These are phyloP conservation scores for Dactylonectria estremocensis DNA, from an alignment of 2,329 filamentous ascomycete species.

Conservation along the genomic window DNA sequence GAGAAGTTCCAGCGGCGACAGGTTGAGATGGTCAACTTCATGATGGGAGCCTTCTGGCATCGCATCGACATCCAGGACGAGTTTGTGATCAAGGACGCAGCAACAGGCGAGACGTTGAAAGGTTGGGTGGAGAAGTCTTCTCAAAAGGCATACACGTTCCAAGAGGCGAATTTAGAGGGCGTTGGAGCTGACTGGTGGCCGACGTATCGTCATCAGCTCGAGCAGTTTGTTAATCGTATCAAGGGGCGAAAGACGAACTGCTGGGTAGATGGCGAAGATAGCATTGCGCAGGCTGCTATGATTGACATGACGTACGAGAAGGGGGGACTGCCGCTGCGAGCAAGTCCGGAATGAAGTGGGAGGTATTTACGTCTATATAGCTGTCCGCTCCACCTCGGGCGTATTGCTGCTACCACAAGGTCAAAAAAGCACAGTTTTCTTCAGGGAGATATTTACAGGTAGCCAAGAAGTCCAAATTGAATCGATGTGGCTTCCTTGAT, in stretches of 20 bases:
- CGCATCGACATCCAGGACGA: conserved; percentile 9
- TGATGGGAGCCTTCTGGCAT: conserved; percentile 5
- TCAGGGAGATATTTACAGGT: too few species aligned
- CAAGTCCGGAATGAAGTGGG: background rate
- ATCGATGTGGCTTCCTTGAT: too few species aligned
- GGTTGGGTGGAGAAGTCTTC: conserved; percentile 5
- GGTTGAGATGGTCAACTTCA: background rate
- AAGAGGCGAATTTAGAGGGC: background rate
- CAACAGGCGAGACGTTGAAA: background rate
- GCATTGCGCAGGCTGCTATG: conserved; percentile 7
- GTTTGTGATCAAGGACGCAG: background rate
- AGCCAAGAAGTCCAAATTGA: background rate
- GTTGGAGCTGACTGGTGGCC: conserved; percentile 14
- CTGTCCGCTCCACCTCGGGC: too few species aligned
- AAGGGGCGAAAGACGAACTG: background rate
- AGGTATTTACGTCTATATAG: too few species aligned
- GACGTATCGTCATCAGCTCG: conserved; percentile 12
- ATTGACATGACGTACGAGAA: conserved; percentile 22
- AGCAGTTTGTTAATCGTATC: conserved; percentile 16
- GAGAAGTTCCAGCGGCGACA: background rate
- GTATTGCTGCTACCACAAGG: too few species aligned
- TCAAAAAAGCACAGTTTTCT: too few species aligned
- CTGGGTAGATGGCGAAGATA: conserved; percentile 10
- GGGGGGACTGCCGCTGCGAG: background rate
- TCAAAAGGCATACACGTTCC: conserved; percentile 12